phyloP scores from a whole-genome alignment of 2,329 filamentous ascomycete genomes.

The Cadophora luteo-olivacea region DNA sequence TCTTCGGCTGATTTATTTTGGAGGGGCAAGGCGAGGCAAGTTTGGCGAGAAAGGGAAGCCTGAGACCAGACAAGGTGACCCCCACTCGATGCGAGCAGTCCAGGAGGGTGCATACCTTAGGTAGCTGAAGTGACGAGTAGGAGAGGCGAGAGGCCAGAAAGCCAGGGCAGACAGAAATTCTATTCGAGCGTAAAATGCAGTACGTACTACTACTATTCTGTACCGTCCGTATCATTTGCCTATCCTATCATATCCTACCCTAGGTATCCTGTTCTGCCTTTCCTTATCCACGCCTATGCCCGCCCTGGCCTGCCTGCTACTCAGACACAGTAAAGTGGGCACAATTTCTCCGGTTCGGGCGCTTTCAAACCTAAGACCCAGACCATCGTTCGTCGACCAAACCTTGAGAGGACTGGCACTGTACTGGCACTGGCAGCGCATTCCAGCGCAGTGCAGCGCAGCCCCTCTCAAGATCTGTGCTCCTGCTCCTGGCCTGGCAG shows the following conservation, averaged over 20 bases:
- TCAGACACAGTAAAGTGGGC: constrained; percentile 4
- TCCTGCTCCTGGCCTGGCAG: background rate
- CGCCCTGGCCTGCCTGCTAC: background rate
- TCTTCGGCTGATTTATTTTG: constrained; percentile 10
- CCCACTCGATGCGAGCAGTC: background rate
- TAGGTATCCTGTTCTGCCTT: background rate
- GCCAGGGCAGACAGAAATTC: background rate
- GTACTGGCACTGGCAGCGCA: background rate
- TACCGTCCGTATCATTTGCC: too few species aligned
- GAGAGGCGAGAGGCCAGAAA: background rate
- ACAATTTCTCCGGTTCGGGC: constrained; percentile 10
- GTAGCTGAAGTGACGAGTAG: constrained; percentile 1
- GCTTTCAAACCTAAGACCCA: constrained; percentile 16
- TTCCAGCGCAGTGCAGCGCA: background rate
- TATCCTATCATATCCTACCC: too few species aligned
- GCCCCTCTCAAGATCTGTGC: background rate
- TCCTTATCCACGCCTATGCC: background rate
- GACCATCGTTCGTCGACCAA: background rate
- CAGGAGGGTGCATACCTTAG: too few species aligned
- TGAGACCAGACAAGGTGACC: background rate
- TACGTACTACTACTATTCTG: background rate
- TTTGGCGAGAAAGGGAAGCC: background rate
- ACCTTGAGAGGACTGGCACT: background rate
- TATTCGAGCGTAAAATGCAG: background rate
- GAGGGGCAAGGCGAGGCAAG: constrained; percentile 1